Evolutionary conservation across 2,329 filamentous ascomycete genomes (phyloP), one percentile per base, ranked within the genome.

Genomic region (Teratosphaeria nubilosa): DNA sequence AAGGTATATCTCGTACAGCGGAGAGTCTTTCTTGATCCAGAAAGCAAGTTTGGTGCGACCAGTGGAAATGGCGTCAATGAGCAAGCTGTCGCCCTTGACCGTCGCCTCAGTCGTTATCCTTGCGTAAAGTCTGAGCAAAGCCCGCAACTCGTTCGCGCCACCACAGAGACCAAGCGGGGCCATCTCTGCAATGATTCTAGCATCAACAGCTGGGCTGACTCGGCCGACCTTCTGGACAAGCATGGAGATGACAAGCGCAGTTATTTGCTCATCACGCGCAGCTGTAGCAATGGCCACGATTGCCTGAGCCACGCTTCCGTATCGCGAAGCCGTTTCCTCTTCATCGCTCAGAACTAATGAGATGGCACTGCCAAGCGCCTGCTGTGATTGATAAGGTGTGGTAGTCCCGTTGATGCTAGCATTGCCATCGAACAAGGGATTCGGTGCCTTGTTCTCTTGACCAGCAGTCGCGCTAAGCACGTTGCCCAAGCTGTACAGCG

Each of bases 401-500:
- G 58, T 48, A 14, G 55, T 59, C 9, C 58, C 58, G 30, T 62
- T 64, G 10, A 61, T 56, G 5, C 56, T 56, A 10, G 57, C 37
- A 72, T 4, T 66, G 25, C 80, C 80, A 63, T 86, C 84, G 30
- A 75, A 60, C 9, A 73, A 69, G 4, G 74, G 69, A 32, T 77
- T 77, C 56, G 62, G 71, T 51, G 74, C 77, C 50, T 77, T 75
- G 61, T 78, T 78, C 31, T 84, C 81, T 34, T 76, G 68, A 20
- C 74, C 75, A 6, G 80, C 79, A 53, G 82, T 84, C 5, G 90
- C 86, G 65, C 91, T 96, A 14, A 99, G 79, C 3, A 96, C 87
- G 70, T 99, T 99, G 22, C 94, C 94, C n/a, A 99, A 80, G 0
- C 91, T 94, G 74, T 99, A 99, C 10, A 99, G 78, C 0, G 91